Percentiles rank a stretch among this genome's conserved stretches.
These are phyloP conservation scores for Chaetoceros muelleri DNA, from an alignment of 108 stramenopile species.

Conservation along the genomic window DNA sequence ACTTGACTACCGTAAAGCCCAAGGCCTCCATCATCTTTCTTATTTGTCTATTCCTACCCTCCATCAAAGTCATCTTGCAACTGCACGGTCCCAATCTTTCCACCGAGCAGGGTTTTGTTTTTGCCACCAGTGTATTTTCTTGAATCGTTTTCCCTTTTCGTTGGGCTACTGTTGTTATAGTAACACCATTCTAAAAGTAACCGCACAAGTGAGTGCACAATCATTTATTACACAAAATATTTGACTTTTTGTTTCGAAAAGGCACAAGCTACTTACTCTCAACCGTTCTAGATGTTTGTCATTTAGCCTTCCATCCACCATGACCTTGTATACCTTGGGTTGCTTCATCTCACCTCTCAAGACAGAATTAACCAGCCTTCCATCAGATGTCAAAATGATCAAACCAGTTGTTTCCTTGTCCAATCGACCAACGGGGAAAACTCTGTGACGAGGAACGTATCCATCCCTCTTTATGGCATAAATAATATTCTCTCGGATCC, in stretches of 20 bases:
- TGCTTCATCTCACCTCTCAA: slow-evolving; percentile 37
- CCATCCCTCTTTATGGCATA: slow-evolving; percentile 29
- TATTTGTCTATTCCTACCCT: slow-evolving; percentile 79
- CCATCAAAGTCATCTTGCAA: slow-evolving; percentile 50
- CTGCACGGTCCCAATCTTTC: slow-evolving; percentile 10
- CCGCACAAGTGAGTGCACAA: neutral
- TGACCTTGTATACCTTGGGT: slow-evolving; percentile 52
- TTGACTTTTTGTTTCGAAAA: neutral
- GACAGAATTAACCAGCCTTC: slow-evolving; percentile 57
- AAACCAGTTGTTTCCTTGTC: slow-evolving; percentile 71
- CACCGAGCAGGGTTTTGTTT: slow-evolving; percentile 39
- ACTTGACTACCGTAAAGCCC: slow-evolving; percentile 36
- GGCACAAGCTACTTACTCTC: slow-evolving; percentile 11
- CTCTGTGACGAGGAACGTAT: slow-evolving; percentile 31
- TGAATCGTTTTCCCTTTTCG: slow-evolving; percentile 21
- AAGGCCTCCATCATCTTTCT: slow-evolving; percentile 73
- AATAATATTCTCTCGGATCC: slow-evolving; percentile 44
- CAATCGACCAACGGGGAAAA: slow-evolving; percentile 75
- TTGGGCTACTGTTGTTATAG: slow-evolving; percentile 50
- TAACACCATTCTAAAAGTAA: slow-evolving; percentile 26
- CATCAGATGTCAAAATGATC: slow-evolving; percentile 63
- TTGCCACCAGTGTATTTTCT: slow-evolving; percentile 44
- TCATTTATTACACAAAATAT: neutral
- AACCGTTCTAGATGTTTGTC: slow-evolving; percentile 27
- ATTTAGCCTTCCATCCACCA: slow-evolving; percentile 26